Evolutionary conservation across 352 stramenopile genomes (phyloP), one percentile per base, ranked within the genome.

Genomic region (Phytophthora europaea): DNA sequence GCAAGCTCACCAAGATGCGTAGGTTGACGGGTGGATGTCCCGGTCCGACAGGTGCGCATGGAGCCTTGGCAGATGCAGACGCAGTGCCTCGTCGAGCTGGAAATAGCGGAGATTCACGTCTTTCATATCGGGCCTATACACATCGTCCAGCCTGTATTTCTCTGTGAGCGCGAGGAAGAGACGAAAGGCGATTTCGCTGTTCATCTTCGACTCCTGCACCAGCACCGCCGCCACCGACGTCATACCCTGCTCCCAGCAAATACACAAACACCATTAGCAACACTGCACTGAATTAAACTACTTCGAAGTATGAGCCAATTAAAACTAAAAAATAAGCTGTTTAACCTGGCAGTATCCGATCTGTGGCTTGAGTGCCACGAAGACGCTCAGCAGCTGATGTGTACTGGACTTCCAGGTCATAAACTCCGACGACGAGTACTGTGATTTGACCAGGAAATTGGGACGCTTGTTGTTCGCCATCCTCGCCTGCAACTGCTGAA

Each of bases 61-160:
- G 6, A 86, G 58, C 13, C 66, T 68, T 38, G 70, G 76, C 18
- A 84, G 67, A 60, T 88, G 71, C n/a, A 82, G 52, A 13, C 79
- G 64, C 18, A 86, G 61, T 12, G 70, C 72, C 65, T 88, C 81
- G 36, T 88, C 81, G 34, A 88, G 66, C 70, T 88, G 43, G 16
- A 87, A 88, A 60, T 82, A 87, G 18, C 81, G 79, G 13, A 88
- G 67, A 22, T 88, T 86, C 33, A 88, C 69, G 52, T 88, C 79
- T 54, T 82, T 81, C 79, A 88, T 87, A 6, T 83, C 79, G 0
- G 81, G 81, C 5, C 76, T 68, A 38, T 87, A 88, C 18, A 88
- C 59, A 38, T 80, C 52, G 48, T 88, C 79, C 65, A 88, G 68
- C 31, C 80, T 77, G 69, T 85, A 88, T 38, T 80, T 83, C 57